A percentile compares a stretch with the other conserved stretches of the same genome.
phyloP scores from a whole-genome alignment of 108 stramenopile genomes.

The Aurantiochytrium sp. region DNA sequence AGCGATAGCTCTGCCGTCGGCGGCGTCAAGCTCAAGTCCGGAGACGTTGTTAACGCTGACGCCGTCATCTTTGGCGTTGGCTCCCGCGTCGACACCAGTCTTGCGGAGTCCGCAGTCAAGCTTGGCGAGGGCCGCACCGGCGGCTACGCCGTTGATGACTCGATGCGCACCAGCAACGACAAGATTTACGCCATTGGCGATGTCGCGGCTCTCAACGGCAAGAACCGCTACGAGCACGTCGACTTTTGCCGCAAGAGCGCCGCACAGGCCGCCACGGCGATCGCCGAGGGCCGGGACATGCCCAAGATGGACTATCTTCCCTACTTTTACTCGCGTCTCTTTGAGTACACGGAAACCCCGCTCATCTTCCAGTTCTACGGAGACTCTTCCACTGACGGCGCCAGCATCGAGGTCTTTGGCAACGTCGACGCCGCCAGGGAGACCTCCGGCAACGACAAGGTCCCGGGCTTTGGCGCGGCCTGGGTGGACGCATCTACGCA shows the following conservation, averaged over 20 bases:
- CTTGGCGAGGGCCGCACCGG: neutral
- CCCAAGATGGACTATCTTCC: neutral
- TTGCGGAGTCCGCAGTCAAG: neutral
- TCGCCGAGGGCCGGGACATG: neutral
- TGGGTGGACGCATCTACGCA: neutral
- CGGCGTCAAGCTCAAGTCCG: slow-evolving; percentile 14
- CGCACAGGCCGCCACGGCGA: neutral
- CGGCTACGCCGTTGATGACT: neutral
- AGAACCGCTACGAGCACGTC: neutral
- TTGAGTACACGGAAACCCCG: slow-evolving; percentile 3
- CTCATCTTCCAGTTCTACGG: slow-evolving; percentile 12
- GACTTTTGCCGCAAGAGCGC: neutral
- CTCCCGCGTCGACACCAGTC: neutral
- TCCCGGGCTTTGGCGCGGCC: neutral
- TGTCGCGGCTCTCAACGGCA: neutral
- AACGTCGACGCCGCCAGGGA: neutral
- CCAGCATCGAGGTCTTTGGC: neutral
- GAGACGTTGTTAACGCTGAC: neutral
- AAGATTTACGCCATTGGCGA: neutral
- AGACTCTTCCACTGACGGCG: neutral
- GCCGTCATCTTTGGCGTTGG: slow-evolving; percentile 9
- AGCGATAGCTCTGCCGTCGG: neutral
- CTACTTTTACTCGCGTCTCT: slow-evolving; percentile 17
- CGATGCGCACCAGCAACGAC: neutral
- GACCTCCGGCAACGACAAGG: neutral